Percentiles rank a stretch among this genome's conserved stretches.
phyloP scores from a whole-genome alignment of 148 eudicot species.

The Arbutus unedo region DNA sequence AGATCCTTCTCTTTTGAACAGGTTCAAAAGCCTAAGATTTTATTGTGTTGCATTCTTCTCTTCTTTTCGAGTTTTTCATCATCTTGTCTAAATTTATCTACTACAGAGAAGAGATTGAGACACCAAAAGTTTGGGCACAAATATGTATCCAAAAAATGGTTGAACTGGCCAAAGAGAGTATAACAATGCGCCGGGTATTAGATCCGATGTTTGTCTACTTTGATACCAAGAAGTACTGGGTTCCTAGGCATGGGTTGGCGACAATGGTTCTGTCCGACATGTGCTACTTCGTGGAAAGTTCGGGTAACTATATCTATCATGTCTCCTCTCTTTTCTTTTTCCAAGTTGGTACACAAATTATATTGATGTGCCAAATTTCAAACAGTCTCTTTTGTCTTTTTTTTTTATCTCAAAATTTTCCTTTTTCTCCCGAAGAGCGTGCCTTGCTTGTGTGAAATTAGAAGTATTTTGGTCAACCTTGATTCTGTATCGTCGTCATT shows the following conservation, averaged over 20 bases:
- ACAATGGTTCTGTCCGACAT: constrained; percentile 71
- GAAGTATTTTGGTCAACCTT: not conserved
- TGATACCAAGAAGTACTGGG: constrained; percentile 67
- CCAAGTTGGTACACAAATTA: not conserved
- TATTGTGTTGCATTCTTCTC: not conserved
- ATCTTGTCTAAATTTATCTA: constrained; percentile 13
- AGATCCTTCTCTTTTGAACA: constrained; percentile 60
- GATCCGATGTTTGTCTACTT: constrained; percentile 87
- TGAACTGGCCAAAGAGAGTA: constrained; percentile 86
- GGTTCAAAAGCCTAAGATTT: constrained; percentile 33
- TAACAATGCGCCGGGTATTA: constrained; percentile 72
- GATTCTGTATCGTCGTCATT: not conserved
- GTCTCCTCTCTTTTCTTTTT: not conserved
- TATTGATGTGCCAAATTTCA: not conserved
- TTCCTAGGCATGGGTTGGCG: constrained; percentile 69
- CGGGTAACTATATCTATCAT: constrained; percentile 42
- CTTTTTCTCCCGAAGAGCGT: not conserved
- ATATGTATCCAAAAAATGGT: constrained; percentile 87
- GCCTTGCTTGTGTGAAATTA: not conserved
- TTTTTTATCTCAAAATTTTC: not conserved
- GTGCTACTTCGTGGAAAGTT: constrained; percentile 61
- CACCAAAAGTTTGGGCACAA: constrained; percentile 89
- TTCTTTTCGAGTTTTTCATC: not conserved
- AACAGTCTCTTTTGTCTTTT: not conserved
- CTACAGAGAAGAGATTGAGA: constrained; percentile 75